Evolutionary conservation across 306 rosid species (phyloP).

Genomic region (Lupinus albus): DNA sequence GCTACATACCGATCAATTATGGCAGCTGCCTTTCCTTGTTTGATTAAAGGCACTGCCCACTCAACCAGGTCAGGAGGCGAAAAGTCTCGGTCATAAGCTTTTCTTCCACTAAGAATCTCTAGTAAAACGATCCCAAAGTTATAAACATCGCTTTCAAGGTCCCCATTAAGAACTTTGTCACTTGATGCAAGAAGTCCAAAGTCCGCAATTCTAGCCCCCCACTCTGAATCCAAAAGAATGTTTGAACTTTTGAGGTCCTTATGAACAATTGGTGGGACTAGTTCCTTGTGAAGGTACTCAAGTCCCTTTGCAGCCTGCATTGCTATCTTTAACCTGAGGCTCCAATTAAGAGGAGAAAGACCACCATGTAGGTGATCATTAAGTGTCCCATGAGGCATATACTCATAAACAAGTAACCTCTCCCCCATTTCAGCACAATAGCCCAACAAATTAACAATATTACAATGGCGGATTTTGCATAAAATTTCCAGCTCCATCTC

Average conservation of each 20-base stretch:
- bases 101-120: constrained; percentile 89
- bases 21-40: constrained; percentile 78
- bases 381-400: constrained; percentile 91
- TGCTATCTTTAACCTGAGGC: constrained; percentile 63
- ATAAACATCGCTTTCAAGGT: constrained; percentile 64
- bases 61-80: constrained; percentile 65
- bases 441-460: constrained; percentile 82
- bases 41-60: constrained; percentile 85
- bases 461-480: constrained; percentile 75
- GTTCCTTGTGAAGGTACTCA: constrained; percentile 81
- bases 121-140: constrained; percentile 74
- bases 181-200: constrained; percentile 68
- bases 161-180: constrained; percentile 57
- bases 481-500: constrained; percentile 87
- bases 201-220: constrained; percentile 82
- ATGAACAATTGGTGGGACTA: constrained; percentile 72
- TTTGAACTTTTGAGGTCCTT: constrained; percentile 74
- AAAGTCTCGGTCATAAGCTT: constrained; percentile 70
- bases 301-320: constrained; percentile 87
- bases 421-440: constrained; percentile 98
- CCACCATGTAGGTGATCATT: constrained; percentile 91
- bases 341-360: constrained; percentile 83
- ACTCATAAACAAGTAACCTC: constrained; percentile 86
- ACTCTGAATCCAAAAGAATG: constrained; percentile 81
- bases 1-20: constrained; percentile 57